Evolutionary conservation across 2,329 filamentous ascomycete species (phyloP).

Genomic region (Fusarium temperatum): DNA sequence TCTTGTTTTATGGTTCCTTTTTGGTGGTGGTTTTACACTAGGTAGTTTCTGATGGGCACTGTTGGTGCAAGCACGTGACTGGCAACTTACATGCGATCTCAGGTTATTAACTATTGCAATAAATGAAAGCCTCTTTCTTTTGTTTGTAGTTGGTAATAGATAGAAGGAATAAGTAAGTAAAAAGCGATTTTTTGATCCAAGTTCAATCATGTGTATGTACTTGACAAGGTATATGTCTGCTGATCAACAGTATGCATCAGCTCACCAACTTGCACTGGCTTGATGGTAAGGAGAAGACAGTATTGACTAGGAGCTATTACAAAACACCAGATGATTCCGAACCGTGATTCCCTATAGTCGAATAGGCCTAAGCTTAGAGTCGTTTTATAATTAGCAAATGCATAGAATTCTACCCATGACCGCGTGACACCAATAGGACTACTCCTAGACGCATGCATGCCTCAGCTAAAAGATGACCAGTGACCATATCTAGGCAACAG

Average conservation of each 20-base stretch:
- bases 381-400: neutral
- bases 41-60: too few species aligned
- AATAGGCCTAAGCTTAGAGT: too few species aligned
- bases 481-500: slow-evolving; percentile 5
- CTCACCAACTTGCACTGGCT: neutral
- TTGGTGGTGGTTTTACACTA: neutral
- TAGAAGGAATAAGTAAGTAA: accelerated
- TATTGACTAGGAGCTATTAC: too few species aligned
- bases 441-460: neutral
- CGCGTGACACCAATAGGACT: neutral
- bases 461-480: slow-evolving; percentile 16
- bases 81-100: neutral
- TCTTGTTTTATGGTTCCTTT: neutral
- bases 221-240: neutral
- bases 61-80: neutral
- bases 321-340: neutral
- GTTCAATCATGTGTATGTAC: neutral
- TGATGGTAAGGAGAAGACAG: neutral
- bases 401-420: neutral
- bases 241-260: neutral
- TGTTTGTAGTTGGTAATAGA: too few species aligned
- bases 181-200: neutral
- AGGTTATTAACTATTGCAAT: neutral
- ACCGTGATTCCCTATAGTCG: accelerated
- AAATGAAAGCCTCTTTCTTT: neutral